Percentiles rank a stretch among this genome's conserved stretches.
These are phyloP conservation scores for Tylopilus rubrobrunneus DNA, from an alignment of 768 basidiomycete species.

Conservation along the genomic window DNA sequence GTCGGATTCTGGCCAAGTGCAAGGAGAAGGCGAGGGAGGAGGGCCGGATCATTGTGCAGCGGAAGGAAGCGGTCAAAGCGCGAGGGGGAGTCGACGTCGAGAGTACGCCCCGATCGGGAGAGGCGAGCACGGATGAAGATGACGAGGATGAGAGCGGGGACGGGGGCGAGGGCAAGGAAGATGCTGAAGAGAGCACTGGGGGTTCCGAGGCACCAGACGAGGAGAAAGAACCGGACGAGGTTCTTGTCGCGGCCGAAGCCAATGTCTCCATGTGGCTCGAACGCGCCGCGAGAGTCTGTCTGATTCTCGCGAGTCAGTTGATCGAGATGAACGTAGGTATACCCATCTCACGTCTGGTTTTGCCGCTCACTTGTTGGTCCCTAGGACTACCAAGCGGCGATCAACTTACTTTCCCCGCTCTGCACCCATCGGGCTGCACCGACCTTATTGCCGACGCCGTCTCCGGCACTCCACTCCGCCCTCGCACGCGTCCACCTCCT, in stretches of 20 bases:
- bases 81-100: not conserved
- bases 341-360: not conserved
- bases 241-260: constrained; percentile 26
- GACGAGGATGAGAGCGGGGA: not conserved
- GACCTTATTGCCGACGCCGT: constrained; percentile 24
- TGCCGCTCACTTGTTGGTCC: not conserved
- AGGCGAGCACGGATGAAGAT: constrained; percentile 12
- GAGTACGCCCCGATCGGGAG: not conserved
- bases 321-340: constrained; percentile 74
- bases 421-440: constrained; percentile 37
- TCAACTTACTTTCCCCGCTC: constrained; percentile 64
- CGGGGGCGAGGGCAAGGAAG: not conserved
- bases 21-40: constrained; percentile 44
- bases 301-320: constrained; percentile 79
- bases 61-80: not conserved
- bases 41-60: constrained; percentile 15
- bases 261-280: constrained; percentile 77
- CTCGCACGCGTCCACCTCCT: constrained; percentile 75
- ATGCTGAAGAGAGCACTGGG: not conserved
- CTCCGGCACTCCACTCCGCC: constrained; percentile 61
- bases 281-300: constrained; percentile 65
- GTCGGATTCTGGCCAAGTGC: constrained; percentile 59
- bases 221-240: constrained; percentile 8
- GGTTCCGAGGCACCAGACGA: not conserved
- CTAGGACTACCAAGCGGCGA: constrained; percentile 69